Percentiles rank a stretch among this genome's conserved stretches.
These are phyloP conservation scores for Ceriops zippeliana DNA, from an alignment of 345 rosid species.

Conservation along the genomic window DNA sequence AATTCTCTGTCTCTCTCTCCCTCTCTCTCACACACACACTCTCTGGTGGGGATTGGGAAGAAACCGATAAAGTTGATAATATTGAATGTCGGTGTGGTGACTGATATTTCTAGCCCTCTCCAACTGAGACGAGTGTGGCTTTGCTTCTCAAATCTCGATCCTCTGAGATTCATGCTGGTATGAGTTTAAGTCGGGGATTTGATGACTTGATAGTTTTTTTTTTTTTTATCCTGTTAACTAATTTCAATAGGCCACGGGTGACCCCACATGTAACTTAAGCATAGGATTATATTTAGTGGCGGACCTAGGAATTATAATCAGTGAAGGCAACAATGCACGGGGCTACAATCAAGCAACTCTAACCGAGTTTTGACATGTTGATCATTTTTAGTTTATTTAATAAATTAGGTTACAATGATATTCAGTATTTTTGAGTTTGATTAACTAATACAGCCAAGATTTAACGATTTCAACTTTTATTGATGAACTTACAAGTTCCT, in stretches of 20 bases:
- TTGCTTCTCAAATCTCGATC: background rate
- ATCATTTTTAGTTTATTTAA: no score
- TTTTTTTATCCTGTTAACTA: background rate
- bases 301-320: no score
- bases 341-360: no score
- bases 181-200: background rate
- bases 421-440: no score
- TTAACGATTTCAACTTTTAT: no score
- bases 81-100: conserved; percentile 11
- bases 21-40: background rate
- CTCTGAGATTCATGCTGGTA: background rate
- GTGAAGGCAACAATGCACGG: no score
- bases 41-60: conserved; percentile 19
- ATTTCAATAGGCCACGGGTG: background rate
- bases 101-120: conserved; percentile 6
- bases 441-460: no score
- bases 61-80: conserved; percentile 32
- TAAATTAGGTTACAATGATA: no score
- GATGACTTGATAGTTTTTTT: background rate
- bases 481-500: no score
- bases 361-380: no score
- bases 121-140: background rate
- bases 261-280: conserved; percentile 14
- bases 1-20: conserved; percentile 7
- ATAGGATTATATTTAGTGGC: no score